phyloP scores from a whole-genome alignment of 345 rosid species.

The Salix exigua region DNA sequence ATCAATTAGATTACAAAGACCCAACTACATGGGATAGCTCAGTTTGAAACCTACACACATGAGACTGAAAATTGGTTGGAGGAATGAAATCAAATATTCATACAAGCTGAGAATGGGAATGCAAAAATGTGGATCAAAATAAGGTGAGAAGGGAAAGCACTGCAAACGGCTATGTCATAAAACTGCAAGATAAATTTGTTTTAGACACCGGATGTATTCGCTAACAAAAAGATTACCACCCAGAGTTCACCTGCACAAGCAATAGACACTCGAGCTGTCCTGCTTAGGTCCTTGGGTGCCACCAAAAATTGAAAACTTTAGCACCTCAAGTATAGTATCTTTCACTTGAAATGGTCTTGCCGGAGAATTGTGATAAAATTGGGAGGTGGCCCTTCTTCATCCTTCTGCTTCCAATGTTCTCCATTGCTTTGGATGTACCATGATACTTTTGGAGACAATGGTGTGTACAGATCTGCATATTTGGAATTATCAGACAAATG shows the following conservation, averaged over 20 bases:
- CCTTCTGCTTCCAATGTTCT: constrained; percentile 57
- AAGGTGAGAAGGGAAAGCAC: not conserved
- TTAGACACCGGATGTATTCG: not conserved
- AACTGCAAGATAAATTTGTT: not conserved
- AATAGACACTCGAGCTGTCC: not conserved
- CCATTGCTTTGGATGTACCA: constrained; percentile 69
- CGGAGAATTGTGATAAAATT: constrained; percentile 41
- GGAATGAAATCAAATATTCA: constrained; percentile 1
- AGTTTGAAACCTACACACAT: not conserved
- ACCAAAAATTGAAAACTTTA: not conserved
- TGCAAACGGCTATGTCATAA: not conserved
- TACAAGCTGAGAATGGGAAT: not conserved
- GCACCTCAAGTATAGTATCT: not conserved
- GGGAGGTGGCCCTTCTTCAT: constrained; percentile 49
- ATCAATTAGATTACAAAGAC: not conserved
- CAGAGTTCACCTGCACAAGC: constrained; percentile 9
- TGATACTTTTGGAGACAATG: constrained; percentile 64
- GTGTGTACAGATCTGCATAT: constrained; percentile 57
- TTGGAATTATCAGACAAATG: constrained; percentile 9
- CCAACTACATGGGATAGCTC: not conserved
- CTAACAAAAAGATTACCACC: constrained; percentile 3
- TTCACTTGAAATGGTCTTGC: constrained; percentile 58
- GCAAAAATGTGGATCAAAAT: not conserved
- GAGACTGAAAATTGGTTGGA: not conserved
- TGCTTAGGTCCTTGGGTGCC: not conserved